Evolutionary conservation across 2,329 filamentous ascomycete species (phyloP), one percentile per base, ranked within the genome.

Genomic region (Monosporascus sp.): DNA sequence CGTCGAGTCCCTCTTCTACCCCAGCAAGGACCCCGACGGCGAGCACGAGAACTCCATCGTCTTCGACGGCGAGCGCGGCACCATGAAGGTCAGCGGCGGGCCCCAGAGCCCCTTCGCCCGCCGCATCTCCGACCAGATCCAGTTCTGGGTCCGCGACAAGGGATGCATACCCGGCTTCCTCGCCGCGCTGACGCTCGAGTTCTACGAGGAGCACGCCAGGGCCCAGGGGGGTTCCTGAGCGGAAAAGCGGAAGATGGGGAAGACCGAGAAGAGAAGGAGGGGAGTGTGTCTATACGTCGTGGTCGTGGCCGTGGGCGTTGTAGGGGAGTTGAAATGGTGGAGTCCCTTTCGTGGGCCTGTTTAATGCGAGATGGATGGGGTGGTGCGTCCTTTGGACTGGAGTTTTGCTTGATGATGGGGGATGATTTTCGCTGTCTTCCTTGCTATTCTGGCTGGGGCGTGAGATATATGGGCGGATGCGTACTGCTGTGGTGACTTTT

Each of bases 81-180:
- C 92, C 1, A 99, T 99, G 94, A 99, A 99, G 79, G 89, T 99
- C 53, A 90, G 87, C 36, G 94, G 94, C 1, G 94, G 94, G 0
- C 90, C 91, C 1, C 83, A 89, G 66, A 95, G 90, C 66, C 80
- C 84, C 14, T 99, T 99, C 71, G 94, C 92, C 1, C 75, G 83
- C 52, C 87, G 91, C 71, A 96, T 99, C 58, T 82, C 82, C 59
- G 88, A 90, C 65, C 83, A 92, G 69, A 93, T 97, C 65, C 87
- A 91, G 59, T 97, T 96, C 71, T 99, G 94, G 93, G 93, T 97
- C 1, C 84, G 95, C 65, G 91, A 94, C 64, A 85, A 91, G 75
- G 92, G 91, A 47, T 93, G 93, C 69, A 95, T 97, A 58, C 93
- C 93, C 5, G 93, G 92, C 52, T 96, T 97, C 69, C 71, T 97